Conservation (phyloP, 2,329 filamentous ascomycete genomes). For the Beauveria scarabaeidicola region DNA sequence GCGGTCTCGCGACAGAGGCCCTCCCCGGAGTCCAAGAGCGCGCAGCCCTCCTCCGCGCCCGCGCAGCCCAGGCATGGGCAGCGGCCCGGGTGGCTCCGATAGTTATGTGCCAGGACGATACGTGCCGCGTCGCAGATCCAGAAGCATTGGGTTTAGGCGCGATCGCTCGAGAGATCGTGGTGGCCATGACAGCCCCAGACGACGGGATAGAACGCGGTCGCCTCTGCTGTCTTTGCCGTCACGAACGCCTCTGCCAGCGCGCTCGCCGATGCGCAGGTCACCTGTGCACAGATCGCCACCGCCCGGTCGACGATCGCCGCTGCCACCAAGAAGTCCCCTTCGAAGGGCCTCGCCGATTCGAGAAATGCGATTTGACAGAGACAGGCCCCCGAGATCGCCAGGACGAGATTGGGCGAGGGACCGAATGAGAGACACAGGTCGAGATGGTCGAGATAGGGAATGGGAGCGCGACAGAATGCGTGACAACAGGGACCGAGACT, state of each 20-base stretch:
- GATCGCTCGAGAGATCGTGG: conserved; percentile 33
- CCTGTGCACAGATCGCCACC: conserved; percentile 14
- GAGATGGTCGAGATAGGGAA: conserved; percentile 25
- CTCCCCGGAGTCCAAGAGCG: conserved; percentile 27
- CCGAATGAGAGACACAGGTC: conserved; percentile 17
- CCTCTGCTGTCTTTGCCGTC: conserved; percentile 15
- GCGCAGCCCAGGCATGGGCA: conserved; percentile 2
- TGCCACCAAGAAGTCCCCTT: conserved; percentile 20
- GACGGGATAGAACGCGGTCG: conserved; percentile 29
- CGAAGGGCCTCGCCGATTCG: conserved; percentile 30
- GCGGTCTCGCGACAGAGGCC: conserved; percentile 18
- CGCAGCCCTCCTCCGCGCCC: conserved; percentile 25
- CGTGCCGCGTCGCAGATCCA: conserved; percentile 32
- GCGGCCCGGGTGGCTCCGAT: conserved; percentile 26
- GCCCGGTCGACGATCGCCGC: conserved; percentile 9
- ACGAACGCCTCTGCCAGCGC: conserved; percentile 8
- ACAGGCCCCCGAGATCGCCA: conserved; percentile 27
- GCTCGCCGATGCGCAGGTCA: conserved; percentile 21
- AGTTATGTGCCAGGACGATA: conserved; percentile 40
- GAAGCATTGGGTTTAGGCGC: conserved; percentile 32
- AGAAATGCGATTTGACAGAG: conserved; percentile 29
- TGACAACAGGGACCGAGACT: conserved; percentile 22
- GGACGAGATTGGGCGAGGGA: conserved; percentile 28
- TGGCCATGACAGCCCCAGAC: conserved; percentile 23
- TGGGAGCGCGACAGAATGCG: conserved; percentile 21